Evolutionary conservation across 1,284 basidiomycete genomes (phyloP).

Genomic region (Cryptococcus sp.): DNA sequence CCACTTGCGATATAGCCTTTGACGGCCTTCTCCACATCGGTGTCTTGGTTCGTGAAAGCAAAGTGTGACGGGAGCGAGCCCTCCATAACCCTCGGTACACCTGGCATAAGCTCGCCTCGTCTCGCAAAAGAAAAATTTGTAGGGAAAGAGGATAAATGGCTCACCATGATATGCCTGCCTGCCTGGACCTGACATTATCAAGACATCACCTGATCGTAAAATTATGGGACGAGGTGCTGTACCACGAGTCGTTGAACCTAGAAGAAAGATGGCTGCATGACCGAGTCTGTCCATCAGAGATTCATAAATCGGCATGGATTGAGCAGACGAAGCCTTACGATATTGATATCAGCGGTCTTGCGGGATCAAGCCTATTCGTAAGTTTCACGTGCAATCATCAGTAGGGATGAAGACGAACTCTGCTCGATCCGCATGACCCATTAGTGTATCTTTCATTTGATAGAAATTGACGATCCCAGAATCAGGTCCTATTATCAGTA

Average conservation of each 20-base stretch:
- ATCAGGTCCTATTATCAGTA: conserved; percentile 62
- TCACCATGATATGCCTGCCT: conserved; percentile 78
- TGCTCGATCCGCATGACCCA: conserved; percentile 89
- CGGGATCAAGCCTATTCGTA: conserved; percentile 56
- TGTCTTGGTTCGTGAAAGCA: conserved; percentile 25
- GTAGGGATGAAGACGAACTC: conserved; percentile 50
- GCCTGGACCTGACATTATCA: conserved; percentile 85
- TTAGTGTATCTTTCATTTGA: conserved; percentile 76
- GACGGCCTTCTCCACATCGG: conserved; percentile 51
- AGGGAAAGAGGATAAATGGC: conserved; percentile 18
- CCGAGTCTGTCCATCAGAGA: conserved; percentile 60
- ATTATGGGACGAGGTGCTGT: conserved; percentile 71
- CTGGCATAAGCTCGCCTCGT: conserved; percentile 47
- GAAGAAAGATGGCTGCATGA: conserved; percentile 77
- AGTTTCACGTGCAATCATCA: neutral
- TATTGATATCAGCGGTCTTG: conserved; percentile 75
- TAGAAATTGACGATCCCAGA: conserved; percentile 93
- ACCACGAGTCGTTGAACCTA: conserved; percentile 75
- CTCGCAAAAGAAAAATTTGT: neutral
- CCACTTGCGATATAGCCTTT: conserved; percentile 51
- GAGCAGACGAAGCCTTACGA: conserved; percentile 58
- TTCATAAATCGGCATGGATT: neutral
- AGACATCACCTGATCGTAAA: conserved; percentile 76
- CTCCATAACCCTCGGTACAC: conserved; percentile 82
- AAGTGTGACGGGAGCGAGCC: conserved; percentile 67